Base-by-base conservation (phyloP, 2,329 filamentous ascomycete genomes). In the Cladosporium cucumerinum region DNA sequence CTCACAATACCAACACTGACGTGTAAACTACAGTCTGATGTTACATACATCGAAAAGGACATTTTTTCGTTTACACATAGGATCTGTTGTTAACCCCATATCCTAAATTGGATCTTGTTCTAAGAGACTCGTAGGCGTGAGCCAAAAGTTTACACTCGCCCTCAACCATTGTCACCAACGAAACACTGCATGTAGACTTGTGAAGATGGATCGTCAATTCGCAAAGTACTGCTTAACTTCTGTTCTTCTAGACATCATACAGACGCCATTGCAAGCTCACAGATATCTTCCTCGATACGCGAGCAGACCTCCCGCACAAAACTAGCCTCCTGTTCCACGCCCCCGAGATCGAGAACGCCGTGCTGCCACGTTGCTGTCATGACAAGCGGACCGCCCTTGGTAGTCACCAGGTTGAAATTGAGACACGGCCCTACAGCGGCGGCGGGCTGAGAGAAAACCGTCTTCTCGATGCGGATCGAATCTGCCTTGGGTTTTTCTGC, bases 391-490 rank as follows among this genome's bases (percentile, higher is more conserved):
- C 80, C 79, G 0, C 72, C 74, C 52, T 79, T 77, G 21, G 76
- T 72, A 65, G 77, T 80, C 0, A 79, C 75, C 1, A 81, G 58
- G 66, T 79, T 81, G 66, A 83, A 78, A 32, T 71, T 73, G 36
- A 83, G 66, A 6, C 79, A 75, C 5, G 73, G 67, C 11, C 78
- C 76, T 5, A 69, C 68, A 2, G 74, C 77, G 66, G 79, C 75
- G 0, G 77, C 81, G 2, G 81, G 80, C 65, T 82, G 80, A 6
- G 77, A 75, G 68, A 83, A 83, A 1, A 81, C 65, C 70, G 81
- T 74, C 25, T 78, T 72, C 11, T 69, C 72, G 1, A 82, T 70
- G 10, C 61, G 58, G 63, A 69, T 70, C 32, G 30, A 3, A 4
- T n/a, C 5, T 5, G 23, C 2, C 7, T 10, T 21, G 6, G 28